Conservation (phyloP, 352 stramenopile genomes). For the Pythium phragmitis region DNA sequence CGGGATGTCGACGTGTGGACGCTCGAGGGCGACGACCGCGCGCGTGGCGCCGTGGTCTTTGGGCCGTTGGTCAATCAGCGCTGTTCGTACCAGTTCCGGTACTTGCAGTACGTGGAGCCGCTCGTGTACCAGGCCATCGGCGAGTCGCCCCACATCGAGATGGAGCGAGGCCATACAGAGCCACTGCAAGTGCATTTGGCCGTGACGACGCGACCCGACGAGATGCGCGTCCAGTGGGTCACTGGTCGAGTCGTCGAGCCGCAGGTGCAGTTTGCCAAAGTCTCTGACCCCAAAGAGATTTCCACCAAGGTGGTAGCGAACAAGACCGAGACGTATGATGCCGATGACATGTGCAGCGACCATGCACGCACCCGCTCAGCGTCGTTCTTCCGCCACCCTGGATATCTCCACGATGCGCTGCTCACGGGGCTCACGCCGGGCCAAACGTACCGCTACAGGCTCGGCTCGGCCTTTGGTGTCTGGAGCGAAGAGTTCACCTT, state of each 20-base stretch:
- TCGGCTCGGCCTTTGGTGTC: slow-evolving; percentile 2
- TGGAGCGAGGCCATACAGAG: slow-evolving; percentile 20
- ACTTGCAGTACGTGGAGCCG: slow-evolving; percentile 13
- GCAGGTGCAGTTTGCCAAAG: slow-evolving; percentile 13
- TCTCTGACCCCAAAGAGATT: not conserved
- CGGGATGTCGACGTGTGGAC: slow-evolving; percentile 9
- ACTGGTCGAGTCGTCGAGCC: slow-evolving; percentile 13
- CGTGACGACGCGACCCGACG: slow-evolving; percentile 16
- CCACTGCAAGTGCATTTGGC: slow-evolving; percentile 33
- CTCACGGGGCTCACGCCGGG: slow-evolving; percentile 11
- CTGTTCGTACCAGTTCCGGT: slow-evolving; percentile 36
- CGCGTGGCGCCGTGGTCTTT: slow-evolving; percentile 13
- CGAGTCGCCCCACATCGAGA: slow-evolving; percentile 19
- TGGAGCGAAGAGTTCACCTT: slow-evolving; percentile 22
- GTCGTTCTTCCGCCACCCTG: slow-evolving; percentile 17
- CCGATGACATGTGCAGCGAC: slow-evolving; percentile 18
- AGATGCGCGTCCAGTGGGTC: slow-evolving; percentile 34
- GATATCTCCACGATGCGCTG: slow-evolving; percentile 12
- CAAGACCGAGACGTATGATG: slow-evolving; percentile 15
- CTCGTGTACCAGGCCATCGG: slow-evolving; percentile 20
- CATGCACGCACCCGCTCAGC: slow-evolving; percentile 8
- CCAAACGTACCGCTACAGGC: slow-evolving; percentile 18
- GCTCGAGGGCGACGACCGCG: slow-evolving; percentile 6
- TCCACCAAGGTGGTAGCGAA: not conserved
- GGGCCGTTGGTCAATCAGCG: slow-evolving; percentile 32